Evolutionary conservation across 768 basidiomycete species (phyloP), one percentile per base, ranked within the genome.

Genomic region (Rhodotorula graminis): DNA sequence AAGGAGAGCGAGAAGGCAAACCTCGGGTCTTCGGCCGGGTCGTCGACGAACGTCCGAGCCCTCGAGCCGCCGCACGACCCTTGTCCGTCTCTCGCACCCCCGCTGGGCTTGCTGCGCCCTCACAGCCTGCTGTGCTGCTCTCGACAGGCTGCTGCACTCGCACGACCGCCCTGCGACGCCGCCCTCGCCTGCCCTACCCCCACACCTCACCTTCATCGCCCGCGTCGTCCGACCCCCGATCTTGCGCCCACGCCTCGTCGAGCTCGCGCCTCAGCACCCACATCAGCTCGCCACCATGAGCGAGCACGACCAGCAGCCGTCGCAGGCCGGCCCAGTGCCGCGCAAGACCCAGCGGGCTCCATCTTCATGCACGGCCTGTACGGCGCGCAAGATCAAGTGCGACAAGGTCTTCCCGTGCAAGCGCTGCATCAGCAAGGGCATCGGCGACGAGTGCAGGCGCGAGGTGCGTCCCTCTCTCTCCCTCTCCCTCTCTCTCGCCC

Each of bases 321-420:
- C 59, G 25, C 27, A 25, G 23, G 59, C 59, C 12, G 59, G 59
- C 46, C 46, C 46, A 3, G 46, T 46, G 16, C 60, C 58, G 40
- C 37, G 58, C 8, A 61, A 61, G n/a, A 61, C 60, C 0, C 60
- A 61, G 46, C 44, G 60, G 3, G 60, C 60, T 1, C 60, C 60
- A 16, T 44, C n/a, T 2, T 61, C 60, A 10, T 60, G 23, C 59
- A 40, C 60, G 0, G 11, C 11, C 15, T 61, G 60, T 23, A 44
- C 60, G 2, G 8, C 18, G 5, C 27, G 60, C n/a, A 61, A 61
- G 29, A 44, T 61, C 44, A 61, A 61, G n/a, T 61, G 60, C 42
- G 60, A 61, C 10, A 61, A 61, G 60, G n/a, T 47, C 44, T 61
- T 61, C n/a, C 60, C 60, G 3, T 61, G 60, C n/a, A 12, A 21